Conservation (phyloP, 73 alveolate species). For the Paramecium caudatum region DNA sequence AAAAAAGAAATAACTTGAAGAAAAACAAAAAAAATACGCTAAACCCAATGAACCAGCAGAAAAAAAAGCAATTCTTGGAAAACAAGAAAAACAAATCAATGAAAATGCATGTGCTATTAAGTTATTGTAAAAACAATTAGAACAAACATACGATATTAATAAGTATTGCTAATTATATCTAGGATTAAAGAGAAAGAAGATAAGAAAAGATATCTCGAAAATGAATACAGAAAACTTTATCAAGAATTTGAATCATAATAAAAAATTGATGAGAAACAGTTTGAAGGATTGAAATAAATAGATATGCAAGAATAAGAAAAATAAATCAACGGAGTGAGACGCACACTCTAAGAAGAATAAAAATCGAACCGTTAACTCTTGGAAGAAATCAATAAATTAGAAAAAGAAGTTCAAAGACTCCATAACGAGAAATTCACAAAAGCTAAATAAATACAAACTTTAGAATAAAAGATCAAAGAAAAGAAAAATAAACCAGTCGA, state of each 20-base stretch:
- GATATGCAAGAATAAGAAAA: conserved; percentile 5
- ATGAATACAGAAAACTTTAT: neutral
- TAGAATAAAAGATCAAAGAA: conserved; percentile 14
- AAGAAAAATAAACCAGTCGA: conserved; percentile 8
- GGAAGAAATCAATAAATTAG: conserved; percentile 10
- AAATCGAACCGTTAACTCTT: neutral
- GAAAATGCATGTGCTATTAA: neutral
- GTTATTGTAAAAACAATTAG: neutral
- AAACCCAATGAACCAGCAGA: neutral
- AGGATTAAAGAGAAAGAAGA: conserved; percentile 53
- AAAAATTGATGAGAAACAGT: neutral
- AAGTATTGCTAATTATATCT: neutral
- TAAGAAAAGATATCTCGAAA: conserved; percentile 25
- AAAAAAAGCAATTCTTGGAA: neutral
- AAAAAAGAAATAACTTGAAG: conserved; percentile 10
- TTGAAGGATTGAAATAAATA: conserved; percentile 39
- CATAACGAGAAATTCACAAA: conserved; percentile 31
- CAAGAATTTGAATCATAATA: conserved; percentile 16
- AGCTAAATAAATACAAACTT: neutral
- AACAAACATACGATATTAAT: conserved; percentile 13
- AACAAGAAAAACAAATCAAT: conserved; percentile 9
- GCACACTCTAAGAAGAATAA: neutral
- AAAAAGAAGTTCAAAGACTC: neutral
- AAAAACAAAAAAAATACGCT: conserved; percentile 5
- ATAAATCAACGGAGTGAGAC: neutral